Percentiles rank a stretch among this genome's conserved stretches.
Conservation (phyloP, 2,329 filamentous ascomycete species). For the Aureobasidium sp. region DNA sequence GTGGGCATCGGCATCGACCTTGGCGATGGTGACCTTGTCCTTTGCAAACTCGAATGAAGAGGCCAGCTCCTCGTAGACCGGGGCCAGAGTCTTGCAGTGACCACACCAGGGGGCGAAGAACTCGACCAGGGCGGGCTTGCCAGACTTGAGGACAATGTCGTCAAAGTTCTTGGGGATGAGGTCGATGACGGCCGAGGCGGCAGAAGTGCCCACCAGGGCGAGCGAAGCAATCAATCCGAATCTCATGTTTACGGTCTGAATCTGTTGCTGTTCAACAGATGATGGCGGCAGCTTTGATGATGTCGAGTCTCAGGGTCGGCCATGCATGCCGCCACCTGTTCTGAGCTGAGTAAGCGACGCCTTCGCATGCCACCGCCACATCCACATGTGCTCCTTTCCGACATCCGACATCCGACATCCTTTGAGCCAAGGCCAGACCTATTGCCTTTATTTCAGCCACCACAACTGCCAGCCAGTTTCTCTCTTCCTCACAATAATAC, state of each 20-base stretch:
- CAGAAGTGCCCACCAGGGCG: slow-evolving; percentile 46
- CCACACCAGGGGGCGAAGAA: slow-evolving; percentile 99
- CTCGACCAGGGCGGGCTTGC: slow-evolving; percentile 92
- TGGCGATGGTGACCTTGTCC: slow-evolving; percentile 78
- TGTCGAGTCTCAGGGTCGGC: not conserved
- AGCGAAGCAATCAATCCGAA: slow-evolving; percentile 38
- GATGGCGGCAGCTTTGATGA: not conserved
- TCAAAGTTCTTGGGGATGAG: slow-evolving; percentile 90
- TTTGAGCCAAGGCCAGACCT: not conserved
- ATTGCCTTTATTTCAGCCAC: not conserved
- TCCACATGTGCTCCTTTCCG: not conserved
- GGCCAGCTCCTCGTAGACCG: slow-evolving; percentile 87
- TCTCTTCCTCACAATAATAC: not conserved
- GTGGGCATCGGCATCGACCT: slow-evolving; percentile 92
- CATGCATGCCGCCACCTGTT: slow-evolving; percentile 10
- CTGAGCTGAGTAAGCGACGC: slow-evolving; percentile 5
- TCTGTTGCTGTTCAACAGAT: slow-evolving; percentile 2
- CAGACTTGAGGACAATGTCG: slow-evolving; percentile 76
- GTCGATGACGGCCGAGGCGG: slow-evolving; percentile 80
- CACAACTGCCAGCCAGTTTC: not conserved
- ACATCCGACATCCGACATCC: slow-evolving; percentile 3
- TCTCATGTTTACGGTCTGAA: slow-evolving; percentile 14
- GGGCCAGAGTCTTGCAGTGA: slow-evolving; percentile 96
- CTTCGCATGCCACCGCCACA: not conserved
- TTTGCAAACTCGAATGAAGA: slow-evolving; percentile 64